Evolutionary conservation across 139 green algal genomes (phyloP).

Genomic region (Pseudopediastrum boryanum): DNA sequence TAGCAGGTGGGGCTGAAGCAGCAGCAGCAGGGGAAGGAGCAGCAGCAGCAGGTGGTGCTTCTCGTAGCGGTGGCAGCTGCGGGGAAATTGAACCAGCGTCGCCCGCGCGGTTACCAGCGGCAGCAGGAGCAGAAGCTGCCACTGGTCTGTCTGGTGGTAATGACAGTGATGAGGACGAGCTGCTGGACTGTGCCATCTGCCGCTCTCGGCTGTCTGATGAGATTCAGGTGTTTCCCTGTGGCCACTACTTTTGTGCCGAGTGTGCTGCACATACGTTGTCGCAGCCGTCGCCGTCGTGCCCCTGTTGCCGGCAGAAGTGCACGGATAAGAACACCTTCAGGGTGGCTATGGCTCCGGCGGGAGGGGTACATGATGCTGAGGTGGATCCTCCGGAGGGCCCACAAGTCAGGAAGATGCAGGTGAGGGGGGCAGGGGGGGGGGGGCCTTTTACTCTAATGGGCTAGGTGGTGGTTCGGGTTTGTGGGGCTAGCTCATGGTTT

Average conservation of each 20-base stretch:
- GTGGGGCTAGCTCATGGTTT: background rate
- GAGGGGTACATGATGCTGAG: conserved; percentile 25
- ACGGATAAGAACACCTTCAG: conserved; percentile 1
- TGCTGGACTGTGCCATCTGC: conserved; percentile 32
- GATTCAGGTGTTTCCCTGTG: conserved; percentile 48
- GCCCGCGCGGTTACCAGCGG: background rate
- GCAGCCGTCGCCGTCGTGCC: conserved; percentile 26
- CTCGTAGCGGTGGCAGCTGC: background rate
- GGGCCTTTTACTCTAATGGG: background rate
- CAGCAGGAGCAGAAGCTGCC: background rate
- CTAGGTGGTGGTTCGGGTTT: background rate
- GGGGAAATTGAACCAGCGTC: background rate
- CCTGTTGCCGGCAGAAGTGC: conserved; percentile 37
- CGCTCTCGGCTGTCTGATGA: conserved; percentile 22
- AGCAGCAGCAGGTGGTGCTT: background rate
- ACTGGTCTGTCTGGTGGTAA: background rate
- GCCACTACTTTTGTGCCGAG: conserved; percentile 61
- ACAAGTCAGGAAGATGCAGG: conserved; percentile 37
- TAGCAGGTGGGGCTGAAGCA: conserved; percentile 13
- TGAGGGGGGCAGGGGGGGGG: background rate
- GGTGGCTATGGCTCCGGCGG: conserved; percentile 27
- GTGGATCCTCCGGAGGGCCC: conserved; percentile 41
- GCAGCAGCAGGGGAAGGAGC: background rate
- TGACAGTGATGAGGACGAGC: background rate
- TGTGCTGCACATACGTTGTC: conserved; percentile 45